Evolutionary conservation across 352 stramenopile genomes (phyloP).

Genomic region (Globisporangium uncinulatum): DNA sequence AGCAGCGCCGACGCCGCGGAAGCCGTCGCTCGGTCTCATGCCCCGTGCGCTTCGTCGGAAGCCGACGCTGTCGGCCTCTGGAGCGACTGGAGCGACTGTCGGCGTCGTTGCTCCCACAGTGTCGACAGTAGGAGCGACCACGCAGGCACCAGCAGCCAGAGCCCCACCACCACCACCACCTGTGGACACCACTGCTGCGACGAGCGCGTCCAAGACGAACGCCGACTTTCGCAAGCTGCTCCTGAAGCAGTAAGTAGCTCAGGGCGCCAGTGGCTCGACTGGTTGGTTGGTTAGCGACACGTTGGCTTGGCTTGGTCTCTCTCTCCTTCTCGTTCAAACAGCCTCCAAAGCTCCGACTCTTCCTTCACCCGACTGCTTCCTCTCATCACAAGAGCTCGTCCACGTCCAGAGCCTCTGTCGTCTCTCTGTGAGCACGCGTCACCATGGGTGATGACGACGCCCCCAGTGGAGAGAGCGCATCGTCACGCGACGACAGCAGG

Average conservation of each 20-base stretch:
- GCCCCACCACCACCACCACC: not conserved
- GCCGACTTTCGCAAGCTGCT: conserved; percentile 67
- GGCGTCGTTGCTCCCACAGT: not conserved
- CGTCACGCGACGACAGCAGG: not conserved
- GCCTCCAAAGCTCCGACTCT: too few species aligned
- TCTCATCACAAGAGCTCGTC: too few species aligned
- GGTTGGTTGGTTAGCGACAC: too few species aligned
- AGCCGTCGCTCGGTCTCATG: conserved; percentile 38
- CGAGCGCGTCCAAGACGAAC: conserved; percentile 49
- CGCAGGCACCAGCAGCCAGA: not conserved
- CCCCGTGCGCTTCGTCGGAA: conserved; percentile 42
- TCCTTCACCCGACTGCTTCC: too few species aligned
- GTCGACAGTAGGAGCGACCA: not conserved
- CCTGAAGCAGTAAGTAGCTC: conserved; percentile 26
- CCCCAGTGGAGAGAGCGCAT: not conserved
- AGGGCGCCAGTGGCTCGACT: too few species aligned
- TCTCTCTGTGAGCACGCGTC: too few species aligned
- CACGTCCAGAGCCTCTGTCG: too few species aligned
- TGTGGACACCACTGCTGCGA: not conserved
- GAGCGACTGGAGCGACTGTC: not conserved
- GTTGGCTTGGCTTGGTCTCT: too few species aligned
- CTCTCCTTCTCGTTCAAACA: too few species aligned
- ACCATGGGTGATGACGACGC: too few species aligned
- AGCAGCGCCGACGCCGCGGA: conserved; percentile 9
- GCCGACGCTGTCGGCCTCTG: conserved; percentile 3